Evolutionary conservation across 371 early-diverging fungal species (phyloP).

Genomic region (Umbelopsis sp.): DNA sequence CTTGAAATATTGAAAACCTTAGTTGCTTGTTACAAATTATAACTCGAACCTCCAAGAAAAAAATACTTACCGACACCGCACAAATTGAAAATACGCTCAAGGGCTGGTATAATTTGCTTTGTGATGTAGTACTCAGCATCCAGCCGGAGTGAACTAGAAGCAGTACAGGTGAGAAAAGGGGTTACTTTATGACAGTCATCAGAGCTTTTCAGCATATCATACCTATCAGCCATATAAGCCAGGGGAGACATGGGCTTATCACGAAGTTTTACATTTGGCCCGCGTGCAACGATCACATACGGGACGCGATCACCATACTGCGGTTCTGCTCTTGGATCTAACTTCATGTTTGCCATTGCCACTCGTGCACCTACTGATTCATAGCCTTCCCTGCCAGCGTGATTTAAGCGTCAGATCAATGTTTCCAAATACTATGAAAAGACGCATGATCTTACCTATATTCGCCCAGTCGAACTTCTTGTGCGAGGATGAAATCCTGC

Average conservation of each 20-base stretch:
- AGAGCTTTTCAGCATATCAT: constrained; percentile 11
- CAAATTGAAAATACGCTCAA: constrained; percentile 78
- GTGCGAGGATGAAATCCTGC: constrained; percentile 85
- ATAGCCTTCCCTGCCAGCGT: constrained; percentile 33
- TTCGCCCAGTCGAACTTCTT: constrained; percentile 77
- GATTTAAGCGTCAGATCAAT: constrained; percentile 10
- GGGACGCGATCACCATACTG: constrained; percentile 90
- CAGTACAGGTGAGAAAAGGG: too few species aligned
- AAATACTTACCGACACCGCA: constrained; percentile 67
- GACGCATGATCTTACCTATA: constrained; percentile 49
- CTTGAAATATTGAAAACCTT: constrained; percentile 17
- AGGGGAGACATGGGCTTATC: constrained; percentile 77
- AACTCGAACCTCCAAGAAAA: not conserved
- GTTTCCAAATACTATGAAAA: constrained; percentile 18
- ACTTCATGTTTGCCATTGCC: constrained; percentile 63
- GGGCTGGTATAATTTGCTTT: constrained; percentile 82
- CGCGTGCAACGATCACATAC: constrained; percentile 78
- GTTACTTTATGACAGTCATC: not conserved
- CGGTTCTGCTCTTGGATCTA: constrained; percentile 75
- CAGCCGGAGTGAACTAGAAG: constrained; percentile 55
- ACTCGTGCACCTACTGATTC: constrained; percentile 82
- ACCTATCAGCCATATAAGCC: constrained; percentile 59
- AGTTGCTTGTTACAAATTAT: not conserved
- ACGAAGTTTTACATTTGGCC: constrained; percentile 65
- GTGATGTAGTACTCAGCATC: constrained; percentile 84